phyloP scores from a whole-genome alignment of 352 stramenopile species.

The Globisporangium cylindrosporum region DNA sequence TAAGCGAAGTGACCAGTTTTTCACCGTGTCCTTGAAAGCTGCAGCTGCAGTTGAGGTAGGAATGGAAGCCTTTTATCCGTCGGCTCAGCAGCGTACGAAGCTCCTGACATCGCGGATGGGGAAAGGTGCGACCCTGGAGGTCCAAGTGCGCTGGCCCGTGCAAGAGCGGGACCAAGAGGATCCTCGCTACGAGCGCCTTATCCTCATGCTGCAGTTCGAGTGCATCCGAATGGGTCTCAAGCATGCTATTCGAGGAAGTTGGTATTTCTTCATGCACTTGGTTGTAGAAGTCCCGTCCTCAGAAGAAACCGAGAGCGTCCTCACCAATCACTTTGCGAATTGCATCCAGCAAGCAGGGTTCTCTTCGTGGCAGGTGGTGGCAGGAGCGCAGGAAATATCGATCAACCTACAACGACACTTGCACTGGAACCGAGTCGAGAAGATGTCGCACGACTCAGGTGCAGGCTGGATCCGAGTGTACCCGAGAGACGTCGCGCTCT shows the following conservation, averaged over 20 bases:
- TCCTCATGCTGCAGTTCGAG: constrained; percentile 86
- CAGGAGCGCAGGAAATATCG: constrained; percentile 81
- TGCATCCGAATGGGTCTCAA: constrained; percentile 72
- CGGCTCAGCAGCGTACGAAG: constrained; percentile 76
- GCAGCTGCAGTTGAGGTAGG: constrained; percentile 81
- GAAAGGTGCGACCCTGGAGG: constrained; percentile 75
- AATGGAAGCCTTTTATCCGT: constrained; percentile 86
- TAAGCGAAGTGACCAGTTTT: constrained; percentile 79
- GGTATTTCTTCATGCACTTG: constrained; percentile 86
- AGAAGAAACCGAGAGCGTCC: constrained; percentile 50
- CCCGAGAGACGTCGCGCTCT: constrained; percentile 68
- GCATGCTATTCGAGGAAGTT: constrained; percentile 72
- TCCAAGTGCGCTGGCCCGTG: constrained; percentile 85
- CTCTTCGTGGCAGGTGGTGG: constrained; percentile 80
- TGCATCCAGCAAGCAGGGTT: constrained; percentile 85
- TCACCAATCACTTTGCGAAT: constrained; percentile 64
- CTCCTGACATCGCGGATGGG: constrained; percentile 82
- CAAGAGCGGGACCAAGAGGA: constrained; percentile 87
- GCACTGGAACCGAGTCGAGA: constrained; percentile 86
- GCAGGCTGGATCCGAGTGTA: constrained; percentile 86
- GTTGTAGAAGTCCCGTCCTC: constrained; percentile 59
- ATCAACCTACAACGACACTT: constrained; percentile 87
- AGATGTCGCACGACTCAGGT: constrained; percentile 86
- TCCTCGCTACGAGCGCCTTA: constrained; percentile 79
- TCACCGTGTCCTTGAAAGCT: constrained; percentile 78